These are phyloP conservation scores for Macadamia integrifolia DNA, from an alignment of 164 flowering plant genomes.

Conservation along the genomic window DNA sequence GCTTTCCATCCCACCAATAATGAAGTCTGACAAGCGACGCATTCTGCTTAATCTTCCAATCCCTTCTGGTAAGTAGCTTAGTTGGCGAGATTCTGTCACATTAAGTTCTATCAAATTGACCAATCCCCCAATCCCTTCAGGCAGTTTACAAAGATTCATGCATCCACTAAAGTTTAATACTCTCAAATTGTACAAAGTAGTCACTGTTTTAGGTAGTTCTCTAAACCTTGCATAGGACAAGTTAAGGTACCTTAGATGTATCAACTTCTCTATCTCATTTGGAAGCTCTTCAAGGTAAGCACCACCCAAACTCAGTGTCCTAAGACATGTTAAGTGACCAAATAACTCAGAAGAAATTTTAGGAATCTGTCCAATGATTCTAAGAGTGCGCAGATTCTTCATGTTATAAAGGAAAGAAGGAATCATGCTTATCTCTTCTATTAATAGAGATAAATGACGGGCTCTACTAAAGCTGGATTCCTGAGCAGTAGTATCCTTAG, in stretches of 20 bases:
- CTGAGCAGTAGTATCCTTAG: too few species aligned
- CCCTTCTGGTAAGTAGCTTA: too few species aligned
- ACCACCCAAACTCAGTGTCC: background rate
- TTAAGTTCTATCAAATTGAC: slow-evolving; percentile 8
- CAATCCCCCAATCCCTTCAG: background rate
- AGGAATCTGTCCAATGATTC: too few species aligned
- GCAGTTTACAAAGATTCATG: background rate
- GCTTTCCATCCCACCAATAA: background rate
- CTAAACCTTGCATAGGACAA: background rate
- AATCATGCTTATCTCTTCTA: too few species aligned
- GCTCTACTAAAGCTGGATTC: too few species aligned
- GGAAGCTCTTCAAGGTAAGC: too few species aligned
- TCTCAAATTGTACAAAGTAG: slow-evolving; percentile 4
- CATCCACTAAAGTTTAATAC: background rate
- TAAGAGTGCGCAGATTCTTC: background rate
- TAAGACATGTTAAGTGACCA: background rate
- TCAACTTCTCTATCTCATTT: too few species aligned
- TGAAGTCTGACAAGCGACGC: slow-evolving; percentile 1
- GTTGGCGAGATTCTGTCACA: too few species aligned
- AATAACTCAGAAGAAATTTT: background rate
- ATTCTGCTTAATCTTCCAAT: background rate
- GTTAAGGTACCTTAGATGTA: too few species aligned
- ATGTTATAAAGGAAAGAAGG: too few species aligned
- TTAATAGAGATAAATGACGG: too few species aligned
- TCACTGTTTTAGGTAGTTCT: slow-evolving; percentile 1